Conservation (phyloP, 768 basidiomycete species). For the Russula olivacea region DNA sequence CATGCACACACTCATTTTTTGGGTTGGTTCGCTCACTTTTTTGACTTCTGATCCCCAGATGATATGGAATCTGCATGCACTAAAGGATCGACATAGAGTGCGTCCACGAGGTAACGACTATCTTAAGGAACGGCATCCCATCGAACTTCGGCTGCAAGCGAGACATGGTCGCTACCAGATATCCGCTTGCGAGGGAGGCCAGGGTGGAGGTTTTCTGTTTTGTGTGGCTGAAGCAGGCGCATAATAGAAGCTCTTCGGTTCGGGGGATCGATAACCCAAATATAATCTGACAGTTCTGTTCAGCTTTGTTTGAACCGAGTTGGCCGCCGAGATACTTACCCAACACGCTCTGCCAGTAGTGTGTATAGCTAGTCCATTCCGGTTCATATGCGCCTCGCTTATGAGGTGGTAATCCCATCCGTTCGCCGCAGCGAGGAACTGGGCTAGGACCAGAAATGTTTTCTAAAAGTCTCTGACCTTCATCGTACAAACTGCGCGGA, state of each 20-base stretch:
- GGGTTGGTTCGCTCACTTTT: no score
- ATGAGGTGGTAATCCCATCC: conserved; percentile 37
- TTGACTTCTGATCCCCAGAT: no score
- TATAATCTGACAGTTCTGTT: conserved; percentile 60
- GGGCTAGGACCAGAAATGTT: not conserved
- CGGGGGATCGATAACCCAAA: conserved; percentile 62
- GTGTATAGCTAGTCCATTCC: conserved; percentile 83
- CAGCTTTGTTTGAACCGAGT: not conserved
- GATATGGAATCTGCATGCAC: no score
- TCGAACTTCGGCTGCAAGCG: conserved; percentile 60
- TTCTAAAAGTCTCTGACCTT: conserved; percentile 34
- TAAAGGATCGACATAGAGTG: no score
- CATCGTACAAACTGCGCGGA: conserved; percentile 67
- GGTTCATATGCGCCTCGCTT: conserved; percentile 65
- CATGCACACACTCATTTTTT: no score
- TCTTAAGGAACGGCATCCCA: conserved; percentile 22
- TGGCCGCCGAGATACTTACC: conserved; percentile 43
- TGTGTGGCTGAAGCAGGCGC: conserved; percentile 59
- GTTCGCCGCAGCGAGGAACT: conserved; percentile 40
- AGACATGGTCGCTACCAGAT: conserved; percentile 84
- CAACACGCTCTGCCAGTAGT: conserved; percentile 77
- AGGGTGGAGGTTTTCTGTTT: conserved; percentile 48
- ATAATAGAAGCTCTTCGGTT: conserved; percentile 35
- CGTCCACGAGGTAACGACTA: no score
- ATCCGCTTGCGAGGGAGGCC: conserved; percentile 78